Evolutionary conservation across 2,329 filamentous ascomycete species (phyloP).

Genomic region (Proliferodiscus dingleyae): DNA sequence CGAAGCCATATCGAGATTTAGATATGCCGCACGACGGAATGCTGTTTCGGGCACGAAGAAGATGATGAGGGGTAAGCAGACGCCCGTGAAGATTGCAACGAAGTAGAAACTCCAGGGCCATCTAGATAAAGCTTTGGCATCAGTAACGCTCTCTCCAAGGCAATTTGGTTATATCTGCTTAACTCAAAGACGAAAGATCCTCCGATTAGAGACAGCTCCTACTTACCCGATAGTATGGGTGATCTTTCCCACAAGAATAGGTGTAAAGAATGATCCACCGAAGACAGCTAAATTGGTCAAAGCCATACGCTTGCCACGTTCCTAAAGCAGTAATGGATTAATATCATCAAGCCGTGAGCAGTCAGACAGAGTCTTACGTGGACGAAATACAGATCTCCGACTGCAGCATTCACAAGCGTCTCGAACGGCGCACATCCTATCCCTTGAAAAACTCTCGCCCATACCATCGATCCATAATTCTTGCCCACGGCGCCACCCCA

Average conservation of each 20-base stretch:
- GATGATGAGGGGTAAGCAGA: conserved; percentile 64
- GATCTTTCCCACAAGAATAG: conserved; percentile 86
- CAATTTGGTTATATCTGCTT: too few relatives aligned
- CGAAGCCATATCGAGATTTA: conserved; percentile 63
- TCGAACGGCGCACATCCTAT: conserved; percentile 86
- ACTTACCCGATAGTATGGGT: conserved; percentile 62
- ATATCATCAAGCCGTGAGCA: background rate
- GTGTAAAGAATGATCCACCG: conserved; percentile 70
- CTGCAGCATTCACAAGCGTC: conserved; percentile 79
- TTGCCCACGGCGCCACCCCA: conserved; percentile 66
- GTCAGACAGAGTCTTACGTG: conserved; percentile 52
- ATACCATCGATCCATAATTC: conserved; percentile 66
- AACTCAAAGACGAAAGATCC: too few relatives aligned
- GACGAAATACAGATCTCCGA: conserved; percentile 88
- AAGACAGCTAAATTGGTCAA: conserved; percentile 67
- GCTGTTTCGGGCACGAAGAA: conserved; percentile 84
- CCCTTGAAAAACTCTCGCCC: conserved; percentile 79
- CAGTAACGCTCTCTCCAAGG: too few relatives aligned
- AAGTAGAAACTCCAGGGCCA: conserved; percentile 85
- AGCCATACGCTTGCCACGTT: conserved; percentile 83
- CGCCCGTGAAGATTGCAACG: conserved; percentile 75
- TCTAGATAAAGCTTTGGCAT: too few relatives aligned
- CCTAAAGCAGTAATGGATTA: conserved; percentile 34
- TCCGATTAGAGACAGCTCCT: background rate
- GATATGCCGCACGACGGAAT: conserved; percentile 58